A percentile compares a stretch with the other conserved stretches of the same genome.
phyloP scores from a whole-genome alignment of 2,329 filamentous ascomycete species.

The Phaeosphaeria sp. region DNA sequence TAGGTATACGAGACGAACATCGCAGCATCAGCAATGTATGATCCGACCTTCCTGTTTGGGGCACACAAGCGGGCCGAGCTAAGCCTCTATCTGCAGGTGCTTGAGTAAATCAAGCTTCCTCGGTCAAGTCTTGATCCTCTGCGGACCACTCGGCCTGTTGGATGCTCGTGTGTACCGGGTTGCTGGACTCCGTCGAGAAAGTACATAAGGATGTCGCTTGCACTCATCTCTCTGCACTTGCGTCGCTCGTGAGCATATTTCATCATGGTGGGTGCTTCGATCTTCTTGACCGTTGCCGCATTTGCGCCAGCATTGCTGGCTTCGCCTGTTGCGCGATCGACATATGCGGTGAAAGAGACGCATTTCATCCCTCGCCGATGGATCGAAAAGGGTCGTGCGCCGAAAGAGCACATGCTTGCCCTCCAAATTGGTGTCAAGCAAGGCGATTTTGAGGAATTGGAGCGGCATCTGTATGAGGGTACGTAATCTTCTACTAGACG shows the following conservation, averaged over 20 bases:
- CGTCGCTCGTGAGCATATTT: neutral
- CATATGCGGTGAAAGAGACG: slow-evolving; percentile 58
- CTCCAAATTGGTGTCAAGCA: slow-evolving; percentile 63
- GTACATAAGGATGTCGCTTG: neutral
- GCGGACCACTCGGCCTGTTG: neutral
- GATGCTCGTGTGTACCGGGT: neutral
- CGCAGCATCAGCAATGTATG: neutral
- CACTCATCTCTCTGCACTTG: neutral
- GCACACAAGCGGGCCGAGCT: neutral
- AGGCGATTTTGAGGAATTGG: slow-evolving; percentile 58
- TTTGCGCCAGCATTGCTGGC: slow-evolving; percentile 28
- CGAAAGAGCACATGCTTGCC: slow-evolving; percentile 55
- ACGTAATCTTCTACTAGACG: too few species aligned
- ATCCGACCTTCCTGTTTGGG: neutral
- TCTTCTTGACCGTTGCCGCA: slow-evolving; percentile 3
- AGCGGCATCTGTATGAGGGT: slow-evolving; percentile 58
- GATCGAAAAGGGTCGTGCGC: slow-evolving; percentile 52
- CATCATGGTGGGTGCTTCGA: slow-evolving; percentile 2
- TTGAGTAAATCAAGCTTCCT: slow-evolving; percentile 1
- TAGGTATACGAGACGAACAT: neutral
- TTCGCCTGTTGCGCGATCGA: slow-evolving; percentile 33
- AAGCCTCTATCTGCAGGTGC: slow-evolving; percentile 1
- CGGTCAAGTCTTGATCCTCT: neutral
- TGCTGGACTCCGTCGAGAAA: neutral
- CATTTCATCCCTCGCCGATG: slow-evolving; percentile 58